Evolutionary conservation across 768 basidiomycete species (phyloP).

Genomic region (Lentinula boryana): DNA sequence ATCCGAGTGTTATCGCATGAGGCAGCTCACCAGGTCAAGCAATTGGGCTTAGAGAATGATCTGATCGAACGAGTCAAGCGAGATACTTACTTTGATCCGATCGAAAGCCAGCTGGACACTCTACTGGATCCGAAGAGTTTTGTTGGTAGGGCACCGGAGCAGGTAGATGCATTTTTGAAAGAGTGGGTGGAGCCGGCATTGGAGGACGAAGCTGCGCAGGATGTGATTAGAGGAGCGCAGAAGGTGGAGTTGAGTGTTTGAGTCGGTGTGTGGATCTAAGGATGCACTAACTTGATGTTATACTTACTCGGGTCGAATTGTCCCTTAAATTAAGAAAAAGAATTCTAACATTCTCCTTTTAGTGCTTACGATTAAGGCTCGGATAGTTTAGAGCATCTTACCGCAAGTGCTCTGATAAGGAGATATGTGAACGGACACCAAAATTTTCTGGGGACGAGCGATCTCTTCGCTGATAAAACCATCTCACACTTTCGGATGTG

Average conservation of each 20-base stretch:
- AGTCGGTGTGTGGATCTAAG: background rate
- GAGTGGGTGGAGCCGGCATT: conserved; percentile 89
- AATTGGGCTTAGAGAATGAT: conserved; percentile 93
- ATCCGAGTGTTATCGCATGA: conserved; percentile 93
- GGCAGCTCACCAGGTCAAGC: conserved; percentile 90
- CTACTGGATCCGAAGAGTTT: conserved; percentile 86
- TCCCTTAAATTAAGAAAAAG: too few relatives aligned
- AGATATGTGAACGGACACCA: too few relatives aligned
- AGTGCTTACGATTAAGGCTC: too few relatives aligned
- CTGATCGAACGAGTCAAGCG: conserved; percentile 80
- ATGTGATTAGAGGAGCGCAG: conserved; percentile 41
- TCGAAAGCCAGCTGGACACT: conserved; percentile 70
- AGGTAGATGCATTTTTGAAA: conserved; percentile 82
- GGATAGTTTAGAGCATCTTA: too few relatives aligned
- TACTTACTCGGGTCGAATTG: too few relatives aligned
- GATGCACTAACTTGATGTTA: too few relatives aligned
- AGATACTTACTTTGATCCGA: conserved; percentile 86
- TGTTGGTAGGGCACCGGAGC: conserved; percentile 90
- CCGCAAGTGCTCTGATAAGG: too few relatives aligned
- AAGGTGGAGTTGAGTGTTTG: conserved; percentile 66
- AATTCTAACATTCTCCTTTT: too few relatives aligned
- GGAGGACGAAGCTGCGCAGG: conserved; percentile 46
- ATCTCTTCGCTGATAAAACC: too few relatives aligned
- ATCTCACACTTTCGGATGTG: too few relatives aligned
- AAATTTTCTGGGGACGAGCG: too few relatives aligned